phyloP scores from a whole-genome alignment of 2,329 filamentous ascomycete species.

The Aphanoascus verrucosus region DNA sequence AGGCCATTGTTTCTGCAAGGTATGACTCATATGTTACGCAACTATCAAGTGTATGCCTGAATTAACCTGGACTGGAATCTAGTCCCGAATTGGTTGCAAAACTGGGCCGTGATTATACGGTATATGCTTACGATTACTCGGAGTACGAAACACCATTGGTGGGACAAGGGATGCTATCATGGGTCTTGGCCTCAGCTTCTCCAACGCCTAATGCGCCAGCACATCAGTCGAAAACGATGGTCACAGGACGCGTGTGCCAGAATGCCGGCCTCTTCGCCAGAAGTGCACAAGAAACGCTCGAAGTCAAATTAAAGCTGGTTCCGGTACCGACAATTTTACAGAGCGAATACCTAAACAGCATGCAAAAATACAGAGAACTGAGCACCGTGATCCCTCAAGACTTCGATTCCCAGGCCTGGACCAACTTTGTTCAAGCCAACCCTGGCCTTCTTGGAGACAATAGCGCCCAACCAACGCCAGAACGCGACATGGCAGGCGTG shows the following conservation, averaged over 20 bases:
- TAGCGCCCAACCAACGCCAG: slow-evolving; percentile 20
- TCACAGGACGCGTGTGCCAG: slow-evolving; percentile 82
- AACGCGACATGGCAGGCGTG: slow-evolving; percentile 26
- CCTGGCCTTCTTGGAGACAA: slow-evolving; percentile 35
- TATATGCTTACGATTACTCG: slow-evolving; percentile 94
- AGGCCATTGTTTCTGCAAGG: slow-evolving; percentile 61
- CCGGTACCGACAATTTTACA: slow-evolving; percentile 58
- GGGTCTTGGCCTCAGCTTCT: slow-evolving; percentile 57
- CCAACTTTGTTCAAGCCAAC: slow-evolving; percentile 62
- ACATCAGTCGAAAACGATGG: slow-evolving; percentile 53
- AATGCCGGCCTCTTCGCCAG: slow-evolving; percentile 77
- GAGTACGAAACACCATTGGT: slow-evolving; percentile 88
- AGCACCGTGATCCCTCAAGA: slow-evolving; percentile 48
- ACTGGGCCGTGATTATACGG: slow-evolving; percentile 74
- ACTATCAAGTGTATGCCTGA: slow-evolving; percentile 2
- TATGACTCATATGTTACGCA: slow-evolving; percentile 24
- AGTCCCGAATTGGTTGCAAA: slow-evolving; percentile 78
- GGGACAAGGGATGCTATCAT: slow-evolving; percentile 89
- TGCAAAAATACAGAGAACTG: slow-evolving; percentile 50
- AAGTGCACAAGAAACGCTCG: slow-evolving; percentile 71
- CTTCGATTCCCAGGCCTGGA: slow-evolving; percentile 68
- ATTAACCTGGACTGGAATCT: slow-evolving; percentile 8
- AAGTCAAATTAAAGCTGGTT: slow-evolving; percentile 81
- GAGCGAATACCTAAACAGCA: slow-evolving; percentile 50
- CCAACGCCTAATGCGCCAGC: slow-evolving; percentile 44